phyloP scores from a whole-genome alignment of 1,284 basidiomycete species.

The Malassezia caprae region DNA sequence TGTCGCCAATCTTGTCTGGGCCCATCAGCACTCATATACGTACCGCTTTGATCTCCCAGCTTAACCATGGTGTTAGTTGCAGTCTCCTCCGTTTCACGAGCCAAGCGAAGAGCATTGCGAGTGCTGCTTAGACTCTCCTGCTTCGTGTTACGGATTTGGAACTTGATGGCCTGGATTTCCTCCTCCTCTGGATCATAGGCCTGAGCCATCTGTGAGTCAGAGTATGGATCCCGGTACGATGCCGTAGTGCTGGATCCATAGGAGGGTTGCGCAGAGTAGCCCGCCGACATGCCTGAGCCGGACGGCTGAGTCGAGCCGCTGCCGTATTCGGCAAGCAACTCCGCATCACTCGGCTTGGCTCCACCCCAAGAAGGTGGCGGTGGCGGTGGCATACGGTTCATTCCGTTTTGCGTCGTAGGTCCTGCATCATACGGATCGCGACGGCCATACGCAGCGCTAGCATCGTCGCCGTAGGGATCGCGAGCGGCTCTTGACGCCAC shows the following conservation, averaged over 20 bases:
- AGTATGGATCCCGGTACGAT: constrained; percentile 13
- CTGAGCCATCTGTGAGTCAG: background rate
- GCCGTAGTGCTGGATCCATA: background rate
- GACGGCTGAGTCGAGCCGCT: constrained; percentile 13
- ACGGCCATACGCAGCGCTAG: background rate
- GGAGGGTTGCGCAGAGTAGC: background rate
- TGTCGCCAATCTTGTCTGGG: constrained; percentile 63
- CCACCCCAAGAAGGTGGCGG: background rate
- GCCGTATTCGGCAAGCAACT: constrained; percentile 44
- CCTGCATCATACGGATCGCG: constrained; percentile 2
- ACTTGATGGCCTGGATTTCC: constrained; percentile 91
- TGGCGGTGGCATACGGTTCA: background rate
- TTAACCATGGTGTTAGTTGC: constrained; percentile 73
- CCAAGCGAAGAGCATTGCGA: constrained; percentile 82
- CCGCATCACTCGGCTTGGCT: constrained; percentile 19
- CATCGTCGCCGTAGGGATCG: background rate
- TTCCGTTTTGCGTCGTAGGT: background rate
- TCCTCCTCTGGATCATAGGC: constrained; percentile 66
- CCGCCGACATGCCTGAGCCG: background rate
- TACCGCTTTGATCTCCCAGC: constrained; percentile 91
- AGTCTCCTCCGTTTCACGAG: constrained; percentile 89
- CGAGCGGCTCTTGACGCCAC: background rate
- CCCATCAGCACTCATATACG: constrained; percentile 27
- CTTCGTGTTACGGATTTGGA: constrained; percentile 78
- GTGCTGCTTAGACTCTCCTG: constrained; percentile 85